A percentile compares a stretch with the other conserved stretches of the same genome.
phyloP scores from a whole-genome alignment of 2,329 filamentous ascomycete species.

The Didymella exigua region DNA sequence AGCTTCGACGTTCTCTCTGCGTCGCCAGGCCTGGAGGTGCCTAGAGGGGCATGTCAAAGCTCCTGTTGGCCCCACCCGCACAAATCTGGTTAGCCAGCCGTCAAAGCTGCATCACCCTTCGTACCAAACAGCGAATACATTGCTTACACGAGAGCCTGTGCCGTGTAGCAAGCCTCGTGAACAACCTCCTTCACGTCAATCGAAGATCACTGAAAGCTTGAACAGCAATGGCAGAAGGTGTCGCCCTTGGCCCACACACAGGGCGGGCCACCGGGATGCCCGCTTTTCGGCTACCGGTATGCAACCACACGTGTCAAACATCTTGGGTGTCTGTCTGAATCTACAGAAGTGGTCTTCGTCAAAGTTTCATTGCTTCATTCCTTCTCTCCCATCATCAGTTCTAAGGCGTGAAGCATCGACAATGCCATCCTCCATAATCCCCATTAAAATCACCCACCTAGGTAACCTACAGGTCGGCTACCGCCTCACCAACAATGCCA shows the following conservation, averaged over 20 bases:
- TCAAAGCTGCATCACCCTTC: not conserved
- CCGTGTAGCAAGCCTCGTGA: too few relatives aligned
- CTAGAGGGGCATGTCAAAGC: not conserved
- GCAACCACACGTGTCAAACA: slow-evolving; percentile 7
- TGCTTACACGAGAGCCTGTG: too few relatives aligned
- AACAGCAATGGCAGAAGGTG: too few relatives aligned
- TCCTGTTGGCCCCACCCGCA: not conserved
- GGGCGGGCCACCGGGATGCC: slow-evolving; percentile 4
- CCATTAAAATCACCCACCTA: slow-evolving; percentile 16
- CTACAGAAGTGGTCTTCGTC: not conserved
- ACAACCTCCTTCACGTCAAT: too few relatives aligned
- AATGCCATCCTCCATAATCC: slow-evolving; percentile 13
- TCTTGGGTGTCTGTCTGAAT: slow-evolving; percentile 9
- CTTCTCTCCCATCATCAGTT: not conserved
- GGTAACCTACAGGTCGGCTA: slow-evolving; percentile 18
- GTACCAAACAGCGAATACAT: not conserved
- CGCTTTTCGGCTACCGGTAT: slow-evolving; percentile 12
- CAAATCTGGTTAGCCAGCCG: not conserved
- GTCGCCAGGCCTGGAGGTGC: not conserved
- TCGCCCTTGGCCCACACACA: too few relatives aligned
- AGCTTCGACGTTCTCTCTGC: not conserved
- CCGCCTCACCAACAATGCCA: slow-evolving; percentile 14
- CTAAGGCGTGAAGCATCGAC: not conserved
- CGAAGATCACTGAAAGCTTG: too few relatives aligned
- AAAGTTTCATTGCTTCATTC: not conserved